Base-by-base conservation (phyloP, 306 rosid genomes). In the Styphnolobium japonicum region DNA sequence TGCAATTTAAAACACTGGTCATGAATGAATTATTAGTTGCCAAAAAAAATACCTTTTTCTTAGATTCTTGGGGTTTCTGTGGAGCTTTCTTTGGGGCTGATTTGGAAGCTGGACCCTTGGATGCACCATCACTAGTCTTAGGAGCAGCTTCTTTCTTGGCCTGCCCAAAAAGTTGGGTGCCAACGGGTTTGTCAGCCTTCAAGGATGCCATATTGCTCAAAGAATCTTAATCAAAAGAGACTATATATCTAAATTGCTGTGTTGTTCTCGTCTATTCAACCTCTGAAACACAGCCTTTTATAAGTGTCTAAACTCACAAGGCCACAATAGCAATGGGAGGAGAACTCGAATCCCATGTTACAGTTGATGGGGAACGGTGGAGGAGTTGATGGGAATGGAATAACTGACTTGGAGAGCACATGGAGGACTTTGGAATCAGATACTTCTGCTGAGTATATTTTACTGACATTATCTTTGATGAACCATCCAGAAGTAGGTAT, bases 51-150 rank as follows among this genome's bases (percentile, higher is more conserved):
- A 86, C 93, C 96, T 84, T 93, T 87, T 88, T 89, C 87, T 92
- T 90, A 21, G 92, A 82, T 42, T 89, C 97, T 36, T 78, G 88
- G 19, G 89, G 75, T 83, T 85, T 93, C 51, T 79, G 83, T 37
- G 87, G 82, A 65, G 90, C 72, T 86, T 91, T 91, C 86, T 89
- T 88, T 10, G 90, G 25, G 57, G 83, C 73, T 4, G 91, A 72
- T 82, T 90, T 91, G 16, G 95, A 77, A 43, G 87, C 81, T 5
- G 77, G n/a, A 51, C 33, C 73, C 40, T 82, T 75, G 34, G 81
- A 57, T 15, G 73, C 81, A 31, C 48, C 40, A 29, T 56, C 63
- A 43, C 67, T 56, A 68, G 78, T 76, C 80, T 76, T 80, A 57
- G 75, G 77, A 21, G 53, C 33, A 71, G 66, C 52, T 72, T 75